Percentiles rank a stretch among this genome's conserved stretches.
These are phyloP conservation scores for Aspergillus viridinutans DNA, from an alignment of 2,329 filamentous ascomycete species.

Conservation along the genomic window DNA sequence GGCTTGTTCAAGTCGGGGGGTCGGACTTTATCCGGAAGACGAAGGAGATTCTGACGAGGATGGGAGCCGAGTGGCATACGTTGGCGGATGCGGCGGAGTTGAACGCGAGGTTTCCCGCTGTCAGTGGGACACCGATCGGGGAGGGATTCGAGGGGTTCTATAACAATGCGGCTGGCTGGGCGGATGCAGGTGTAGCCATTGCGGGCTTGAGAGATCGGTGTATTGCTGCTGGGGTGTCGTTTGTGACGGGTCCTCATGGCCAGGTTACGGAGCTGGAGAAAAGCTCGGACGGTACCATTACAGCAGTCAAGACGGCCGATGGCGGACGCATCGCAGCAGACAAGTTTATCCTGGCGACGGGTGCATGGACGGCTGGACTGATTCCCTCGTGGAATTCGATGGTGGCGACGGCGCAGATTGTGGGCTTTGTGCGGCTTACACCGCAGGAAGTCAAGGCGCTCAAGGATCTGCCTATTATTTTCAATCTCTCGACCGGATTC, in stretches of 20 bases:
- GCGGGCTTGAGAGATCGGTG: slow-evolving; percentile 18
- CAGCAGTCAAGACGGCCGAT: slow-evolving; percentile 53
- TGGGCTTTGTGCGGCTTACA: slow-evolving; percentile 70
- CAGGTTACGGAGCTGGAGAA: slow-evolving; percentile 35
- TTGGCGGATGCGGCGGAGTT: slow-evolving; percentile 15
- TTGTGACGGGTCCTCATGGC: slow-evolving; percentile 23
- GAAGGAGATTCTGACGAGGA: slow-evolving; percentile 17
- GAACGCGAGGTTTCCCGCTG: slow-evolving; percentile 17
- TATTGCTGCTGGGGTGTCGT: slow-evolving; percentile 20
- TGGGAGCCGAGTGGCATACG: slow-evolving; percentile 22
- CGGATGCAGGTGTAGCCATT: slow-evolving; percentile 23
- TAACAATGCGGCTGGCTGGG: slow-evolving; percentile 25
- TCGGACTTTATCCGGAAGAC: slow-evolving; percentile 22
- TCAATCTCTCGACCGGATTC: slow-evolving; percentile 42
- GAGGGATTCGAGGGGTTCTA: slow-evolving; percentile 24
- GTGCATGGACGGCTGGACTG: slow-evolving; percentile 75
- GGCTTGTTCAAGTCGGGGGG: slow-evolving; percentile 15
- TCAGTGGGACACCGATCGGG: slow-evolving; percentile 15
- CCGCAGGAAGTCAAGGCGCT: slow-evolving; percentile 62
- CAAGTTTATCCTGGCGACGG: slow-evolving; percentile 70
- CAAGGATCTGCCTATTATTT: slow-evolving; percentile 58
- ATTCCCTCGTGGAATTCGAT: slow-evolving; percentile 69
- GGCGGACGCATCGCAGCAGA: slow-evolving; percentile 54
- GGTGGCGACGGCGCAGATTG: slow-evolving; percentile 70
- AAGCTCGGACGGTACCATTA: slow-evolving; percentile 38